Evolutionary conservation across 352 stramenopile species (phyloP).

Genomic region (Globisporangium alternatum): DNA sequence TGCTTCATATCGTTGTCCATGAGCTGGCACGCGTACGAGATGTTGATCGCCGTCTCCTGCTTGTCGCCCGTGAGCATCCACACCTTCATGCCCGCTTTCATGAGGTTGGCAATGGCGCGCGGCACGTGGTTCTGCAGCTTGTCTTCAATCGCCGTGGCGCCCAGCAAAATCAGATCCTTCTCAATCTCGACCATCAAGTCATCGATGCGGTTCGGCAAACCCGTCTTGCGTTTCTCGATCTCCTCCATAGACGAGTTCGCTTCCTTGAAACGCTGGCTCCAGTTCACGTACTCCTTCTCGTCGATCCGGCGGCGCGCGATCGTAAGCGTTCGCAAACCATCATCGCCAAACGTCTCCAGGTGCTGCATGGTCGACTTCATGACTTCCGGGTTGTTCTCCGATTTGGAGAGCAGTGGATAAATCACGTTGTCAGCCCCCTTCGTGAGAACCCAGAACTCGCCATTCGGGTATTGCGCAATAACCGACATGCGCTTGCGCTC

Average conservation of each 20-base stretch:
- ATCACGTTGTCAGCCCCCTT: slow-evolving; percentile 95
- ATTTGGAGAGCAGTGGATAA: slow-evolving; percentile 69
- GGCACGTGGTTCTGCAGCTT: slow-evolving; percentile 91
- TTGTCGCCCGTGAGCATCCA: slow-evolving; percentile 96
- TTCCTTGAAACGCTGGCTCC: slow-evolving; percentile 58
- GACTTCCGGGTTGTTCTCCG: slow-evolving; percentile 51
- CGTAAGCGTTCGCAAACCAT: slow-evolving; percentile 83
- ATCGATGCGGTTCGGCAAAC: slow-evolving; percentile 64
- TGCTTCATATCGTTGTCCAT: slow-evolving; percentile 87
- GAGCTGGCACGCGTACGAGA: slow-evolving; percentile 88
- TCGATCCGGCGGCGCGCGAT: slow-evolving; percentile 62
- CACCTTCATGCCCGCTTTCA: slow-evolving; percentile 86
- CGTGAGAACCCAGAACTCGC: slow-evolving; percentile 64
- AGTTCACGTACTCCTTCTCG: slow-evolving; percentile 57
- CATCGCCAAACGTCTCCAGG: slow-evolving; percentile 76
- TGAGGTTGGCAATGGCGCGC: slow-evolving; percentile 82
- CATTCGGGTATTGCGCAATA: slow-evolving; percentile 66
- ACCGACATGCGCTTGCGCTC: slow-evolving; percentile 81
- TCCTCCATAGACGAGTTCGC: slow-evolving; percentile 71
- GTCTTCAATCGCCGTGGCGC: slow-evolving; percentile 93
- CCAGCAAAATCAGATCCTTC: slow-evolving; percentile 74
- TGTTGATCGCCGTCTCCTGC: slow-evolving; percentile 94
- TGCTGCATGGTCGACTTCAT: slow-evolving; percentile 61
- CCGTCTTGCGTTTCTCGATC: slow-evolving; percentile 79
- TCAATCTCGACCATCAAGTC: slow-evolving; percentile 77